Evolutionary conservation across 108 stramenopile species (phyloP), one percentile per base, ranked within the genome.

Genomic region (Cyclotella cryptica): DNA sequence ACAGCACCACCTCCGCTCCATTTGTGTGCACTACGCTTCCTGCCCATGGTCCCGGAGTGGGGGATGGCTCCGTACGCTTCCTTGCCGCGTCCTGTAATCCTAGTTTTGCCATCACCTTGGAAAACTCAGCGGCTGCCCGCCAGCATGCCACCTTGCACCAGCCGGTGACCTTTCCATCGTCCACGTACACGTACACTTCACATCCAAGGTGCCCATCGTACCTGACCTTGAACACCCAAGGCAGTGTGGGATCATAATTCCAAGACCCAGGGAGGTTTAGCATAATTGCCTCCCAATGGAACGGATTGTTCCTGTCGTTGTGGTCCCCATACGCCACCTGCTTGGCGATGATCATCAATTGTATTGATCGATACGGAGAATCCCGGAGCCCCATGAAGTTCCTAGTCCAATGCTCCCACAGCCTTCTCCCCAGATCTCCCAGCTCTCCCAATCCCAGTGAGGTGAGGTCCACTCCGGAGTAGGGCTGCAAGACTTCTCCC

Each of bases 1-100:
- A 24, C n/a, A n/a, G n/a, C 10, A 27, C 59, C 12, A 28, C 43
- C 40, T 84, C 73, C n/a, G 29, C 71, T 27, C 68, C 76, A 12
- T 54, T 24, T 14, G 41, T 59, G 30, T 77, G 51, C 12, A 40
- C 28, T 17, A 84, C 66, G 46, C 43, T 71, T 22, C 15, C 80
- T 14, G 86, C 83, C 86, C 86, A 87, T 43, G 86, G 80, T 14
- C 83, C 83, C 6, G 86, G 86, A 0, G 26, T 59, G 29, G 60
- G 18, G 14, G 72, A 59, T 11, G 62, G 44, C 9, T n/a, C 12
- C 18, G 79, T 54, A 22, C 86, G 52, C 64, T 87, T 87, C 46
- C 86, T 24, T 7, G 79, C 35, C 3, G 83, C 86, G 24, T 87
- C 86, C 54, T 87, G 86, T 4, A 84, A 35, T 18, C 86, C 86